Conservation (phyloP, 768 basidiomycete genomes). For the Macrocybe gigantea region DNA sequence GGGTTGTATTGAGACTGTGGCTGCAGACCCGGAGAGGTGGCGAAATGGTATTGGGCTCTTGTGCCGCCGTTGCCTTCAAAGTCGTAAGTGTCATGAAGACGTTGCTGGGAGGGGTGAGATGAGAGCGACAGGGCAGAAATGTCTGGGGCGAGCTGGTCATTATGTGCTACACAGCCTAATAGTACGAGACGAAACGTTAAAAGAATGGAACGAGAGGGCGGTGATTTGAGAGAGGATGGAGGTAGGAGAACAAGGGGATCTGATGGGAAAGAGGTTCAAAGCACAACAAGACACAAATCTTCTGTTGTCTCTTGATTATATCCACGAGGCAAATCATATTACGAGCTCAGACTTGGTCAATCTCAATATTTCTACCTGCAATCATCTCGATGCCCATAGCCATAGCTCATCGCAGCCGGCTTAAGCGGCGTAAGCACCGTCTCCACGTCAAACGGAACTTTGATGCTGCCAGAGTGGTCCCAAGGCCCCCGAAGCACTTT, state of each 20-base stretch:
- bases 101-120: constrained; percentile 56
- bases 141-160: constrained; percentile 84
- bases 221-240: constrained; percentile 2
- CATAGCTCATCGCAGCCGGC: constrained; percentile 32
- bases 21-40: constrained; percentile 51
- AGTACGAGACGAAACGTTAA: constrained; percentile 27
- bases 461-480: constrained; percentile 47
- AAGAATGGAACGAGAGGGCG: constrained; percentile 23
- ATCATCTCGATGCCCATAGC: constrained; percentile 3
- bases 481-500: constrained; percentile 44
- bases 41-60: constrained; percentile 67
- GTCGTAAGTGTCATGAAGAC: constrained; percentile 83
- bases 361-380: constrained; percentile 1
- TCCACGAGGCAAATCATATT: constrained; percentile 11
- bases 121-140: constrained; percentile 72
- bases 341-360: neutral
- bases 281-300: constrained; percentile 1
- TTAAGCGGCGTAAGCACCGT: constrained; percentile 38
- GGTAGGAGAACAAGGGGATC: constrained; percentile 10
- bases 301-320: constrained; percentile 28
- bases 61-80: constrained; percentile 56
- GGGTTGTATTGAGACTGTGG: constrained; percentile 54
- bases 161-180: constrained; percentile 30
- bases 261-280: constrained; percentile 12
- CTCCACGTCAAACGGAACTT: constrained; percentile 38